Base-by-base conservation (phyloP, 2,329 filamentous ascomycete species). In the Reticulascus tulasneorum region DNA sequence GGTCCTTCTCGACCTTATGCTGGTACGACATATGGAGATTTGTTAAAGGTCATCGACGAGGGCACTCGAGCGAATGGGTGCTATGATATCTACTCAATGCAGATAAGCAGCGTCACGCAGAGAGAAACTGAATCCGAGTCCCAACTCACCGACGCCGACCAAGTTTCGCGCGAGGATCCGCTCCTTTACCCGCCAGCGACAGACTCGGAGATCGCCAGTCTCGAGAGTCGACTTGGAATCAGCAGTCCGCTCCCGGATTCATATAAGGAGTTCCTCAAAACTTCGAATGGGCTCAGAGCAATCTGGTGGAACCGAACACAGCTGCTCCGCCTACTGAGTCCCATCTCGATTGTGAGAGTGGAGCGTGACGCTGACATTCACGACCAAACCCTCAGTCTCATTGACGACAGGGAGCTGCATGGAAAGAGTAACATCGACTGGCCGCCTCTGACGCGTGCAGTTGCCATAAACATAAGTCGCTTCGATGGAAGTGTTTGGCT, bases 301-400 rank as follows among this genome's bases (percentile, higher is more conserved):
- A 29, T 30, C 7, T 39, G 25, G 22, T 39, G 26, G 37, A 26
- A 39, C 21, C 21, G n/a, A 9, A 23, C 25, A 10, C 22, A 36
- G 8, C 18, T 30, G 17, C 20, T 39, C 20, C 25, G 33, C 7
- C 22, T 39, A 11, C 15, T 39, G 13, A 24, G 32, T 8, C 25
- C 26, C 9, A 29, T 36, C 3, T 13, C 21, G 25, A 21, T 29
- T 10, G 33, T 36, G 9, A 17, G 7, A 8, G 3, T 31, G 2
- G 18, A 19, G 5, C 29, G 29, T 2, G 31, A 28, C 23, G 15
- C 9, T 4, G 12, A 15, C 1, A n/a, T 21, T 2, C 6, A 10
- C 9, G 11, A 17, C 7, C 16, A 25, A 11, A 9, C 21, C 8
- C 23, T 29, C 6, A 31, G 29, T 13, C 30, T 35, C 5, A 15